Conservation (phyloP, 352 stramenopile genomes). For the Peronosclerospora sorghi region DNA sequence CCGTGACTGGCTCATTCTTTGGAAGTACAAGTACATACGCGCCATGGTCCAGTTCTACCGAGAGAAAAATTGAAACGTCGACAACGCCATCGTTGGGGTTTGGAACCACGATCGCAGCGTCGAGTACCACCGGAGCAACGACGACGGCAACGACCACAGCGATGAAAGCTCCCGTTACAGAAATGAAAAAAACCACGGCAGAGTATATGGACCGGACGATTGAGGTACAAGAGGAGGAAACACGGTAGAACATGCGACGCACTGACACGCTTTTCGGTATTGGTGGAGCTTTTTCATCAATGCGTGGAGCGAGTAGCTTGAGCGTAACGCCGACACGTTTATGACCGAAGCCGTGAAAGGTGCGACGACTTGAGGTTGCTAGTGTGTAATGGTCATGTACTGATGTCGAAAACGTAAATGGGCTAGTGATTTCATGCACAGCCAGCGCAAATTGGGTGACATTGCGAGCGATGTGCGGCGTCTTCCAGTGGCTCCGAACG, state of each 20-base stretch:
- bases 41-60: slow-evolving; percentile 2
- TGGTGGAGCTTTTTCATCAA: slow-evolving; percentile 77
- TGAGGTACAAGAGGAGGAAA: slow-evolving; percentile 54
- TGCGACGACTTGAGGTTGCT: slow-evolving; percentile 6
- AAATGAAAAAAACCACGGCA: slow-evolving; percentile 54
- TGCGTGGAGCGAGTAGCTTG: slow-evolving; percentile 81
- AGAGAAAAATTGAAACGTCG: slow-evolving; percentile 23
- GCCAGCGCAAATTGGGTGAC: slow-evolving; percentile 75
- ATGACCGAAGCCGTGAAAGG: slow-evolving; percentile 82
- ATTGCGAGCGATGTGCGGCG: slow-evolving; percentile 72
- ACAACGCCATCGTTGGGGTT: slow-evolving; percentile 17
- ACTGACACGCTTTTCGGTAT: too few relatives aligned
- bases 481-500: slow-evolving; percentile 78
- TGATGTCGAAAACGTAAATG: slow-evolving; percentile 33
- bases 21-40: slow-evolving; percentile 8
- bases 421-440: slow-evolving; percentile 79
- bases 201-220: slow-evolving; percentile 82
- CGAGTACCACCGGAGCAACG: slow-evolving; percentile 7
- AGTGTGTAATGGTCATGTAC: background rate
- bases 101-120: slow-evolving; percentile 15
- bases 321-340: slow-evolving; percentile 80
- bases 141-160: slow-evolving; percentile 16
- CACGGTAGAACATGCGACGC: too few relatives aligned
- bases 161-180: slow-evolving; percentile 24
- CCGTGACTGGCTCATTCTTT: slow-evolving; percentile 23